Evolutionary conservation across 305 asterid species (phyloP).

Genomic region (Fraxinus ornus): DNA sequence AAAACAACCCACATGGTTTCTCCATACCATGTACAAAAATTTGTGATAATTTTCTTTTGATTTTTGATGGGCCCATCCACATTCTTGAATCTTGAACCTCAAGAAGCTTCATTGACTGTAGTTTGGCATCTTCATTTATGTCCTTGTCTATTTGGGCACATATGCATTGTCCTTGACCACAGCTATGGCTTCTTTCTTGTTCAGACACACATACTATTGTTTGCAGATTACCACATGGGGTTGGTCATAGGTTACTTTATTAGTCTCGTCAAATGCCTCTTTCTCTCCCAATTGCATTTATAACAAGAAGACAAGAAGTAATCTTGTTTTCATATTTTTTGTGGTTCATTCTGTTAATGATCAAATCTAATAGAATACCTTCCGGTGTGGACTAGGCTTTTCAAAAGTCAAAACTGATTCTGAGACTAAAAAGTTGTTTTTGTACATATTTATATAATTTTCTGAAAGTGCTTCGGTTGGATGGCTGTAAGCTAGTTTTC

Average conservation of each 20-base stretch:
- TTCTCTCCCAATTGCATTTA: background rate
- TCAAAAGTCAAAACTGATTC: too few species aligned
- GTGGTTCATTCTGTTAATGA: background rate
- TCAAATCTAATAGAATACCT: too few species aligned
- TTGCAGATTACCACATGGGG: slow-evolving; percentile 46
- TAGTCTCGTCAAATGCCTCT: background rate
- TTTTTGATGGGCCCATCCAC: slow-evolving; percentile 34
- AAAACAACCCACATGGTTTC: slow-evolving; percentile 48
- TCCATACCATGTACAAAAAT: slow-evolving; percentile 35
- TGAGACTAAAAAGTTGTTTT: background rate
- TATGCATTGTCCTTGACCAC: slow-evolving; percentile 19
- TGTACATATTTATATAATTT: background rate
- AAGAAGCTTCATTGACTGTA: slow-evolving; percentile 9
- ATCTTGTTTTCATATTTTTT: background rate
- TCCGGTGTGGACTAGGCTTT: too few species aligned
- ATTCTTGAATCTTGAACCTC: slow-evolving; percentile 31
- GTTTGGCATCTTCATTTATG: slow-evolving; percentile 15
- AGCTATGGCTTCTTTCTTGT: slow-evolving; percentile 30
- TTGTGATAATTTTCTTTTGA: background rate
- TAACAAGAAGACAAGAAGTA: background rate
- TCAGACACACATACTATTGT: slow-evolving; percentile 38
- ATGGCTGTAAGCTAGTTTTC: background rate
- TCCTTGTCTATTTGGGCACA: slow-evolving; percentile 25
- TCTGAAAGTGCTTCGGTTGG: background rate
- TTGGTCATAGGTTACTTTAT: background rate